Percentiles rank a stretch among this genome's conserved stretches.
Conservation (phyloP, 345 rosid species). For the Turnera subulata region DNA sequence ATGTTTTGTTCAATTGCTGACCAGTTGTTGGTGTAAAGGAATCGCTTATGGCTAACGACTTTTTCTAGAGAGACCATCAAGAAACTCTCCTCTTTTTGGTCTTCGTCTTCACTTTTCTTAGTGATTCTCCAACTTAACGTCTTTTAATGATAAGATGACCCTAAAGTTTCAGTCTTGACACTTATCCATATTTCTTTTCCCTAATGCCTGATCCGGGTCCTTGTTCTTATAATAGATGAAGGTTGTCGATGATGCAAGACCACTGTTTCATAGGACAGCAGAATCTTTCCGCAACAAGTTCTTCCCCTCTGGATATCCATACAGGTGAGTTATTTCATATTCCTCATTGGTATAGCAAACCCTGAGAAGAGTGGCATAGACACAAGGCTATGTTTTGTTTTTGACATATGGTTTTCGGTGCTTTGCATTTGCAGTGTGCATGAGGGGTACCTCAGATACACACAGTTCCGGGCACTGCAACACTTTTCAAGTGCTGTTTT, state of each 20-base stretch:
- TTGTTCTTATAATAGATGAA: conserved; percentile 45
- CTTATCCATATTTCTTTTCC: too few species aligned
- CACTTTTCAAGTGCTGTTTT: conserved; percentile 82
- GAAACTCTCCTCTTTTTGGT: too few species aligned
- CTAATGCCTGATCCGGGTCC: too few species aligned
- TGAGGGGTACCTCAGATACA: conserved; percentile 88
- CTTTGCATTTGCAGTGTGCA: conserved; percentile 55
- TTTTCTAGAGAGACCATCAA: too few species aligned
- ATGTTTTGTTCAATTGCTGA: too few species aligned
- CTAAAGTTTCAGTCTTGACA: too few species aligned
- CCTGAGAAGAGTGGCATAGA: not conserved
- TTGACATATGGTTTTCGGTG: not conserved
- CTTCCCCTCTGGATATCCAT: conserved; percentile 91
- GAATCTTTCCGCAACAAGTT: conserved; percentile 80
- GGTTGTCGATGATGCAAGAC: conserved; percentile 69
- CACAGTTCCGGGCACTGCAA: conserved; percentile 87
- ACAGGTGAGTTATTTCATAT: conserved; percentile 45
- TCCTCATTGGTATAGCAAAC: not conserved
- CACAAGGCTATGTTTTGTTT: not conserved
- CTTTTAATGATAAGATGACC: too few species aligned
- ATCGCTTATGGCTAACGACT: too few species aligned
- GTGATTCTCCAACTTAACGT: too few species aligned
- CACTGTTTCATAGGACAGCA: conserved; percentile 45
- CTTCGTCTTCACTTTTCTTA: too few species aligned
- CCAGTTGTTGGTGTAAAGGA: too few species aligned